Conservation (phyloP, 2,329 filamentous ascomycete genomes). For the Aspergillus spinulosporus region DNA sequence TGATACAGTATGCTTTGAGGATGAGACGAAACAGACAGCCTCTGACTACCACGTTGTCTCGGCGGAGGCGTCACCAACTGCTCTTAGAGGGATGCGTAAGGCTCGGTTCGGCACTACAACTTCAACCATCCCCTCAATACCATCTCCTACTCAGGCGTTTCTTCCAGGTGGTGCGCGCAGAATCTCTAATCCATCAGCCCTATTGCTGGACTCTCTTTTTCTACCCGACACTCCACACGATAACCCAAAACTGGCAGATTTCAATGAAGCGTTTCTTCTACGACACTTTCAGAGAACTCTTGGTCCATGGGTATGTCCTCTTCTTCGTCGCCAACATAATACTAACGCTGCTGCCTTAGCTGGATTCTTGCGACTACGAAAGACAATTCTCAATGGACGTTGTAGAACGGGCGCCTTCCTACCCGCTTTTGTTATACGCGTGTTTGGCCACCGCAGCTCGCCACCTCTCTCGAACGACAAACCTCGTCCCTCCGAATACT, state of each 20-base stretch:
- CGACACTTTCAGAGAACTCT: conserved; percentile 36
- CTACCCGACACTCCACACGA: conserved; percentile 23
- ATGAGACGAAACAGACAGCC: conserved; percentile 38
- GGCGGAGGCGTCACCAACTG: conserved; percentile 18
- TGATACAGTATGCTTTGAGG: conserved; percentile 35
- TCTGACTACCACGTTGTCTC: conserved; percentile 36
- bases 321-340: background rate
- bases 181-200: conserved; percentile 19
- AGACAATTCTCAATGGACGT: conserved; percentile 34
- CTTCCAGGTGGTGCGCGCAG: conserved; percentile 10
- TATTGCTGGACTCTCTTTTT: conserved; percentile 22
- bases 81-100: conserved; percentile 26
- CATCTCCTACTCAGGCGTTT: conserved; percentile 18
- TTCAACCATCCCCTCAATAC: conserved; percentile 23
- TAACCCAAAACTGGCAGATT: conserved; percentile 28
- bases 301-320: conserved; percentile 32
- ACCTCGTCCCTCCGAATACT: conserved; percentile 29
- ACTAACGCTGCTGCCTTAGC: conserved; percentile 24
- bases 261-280: conserved; percentile 37
- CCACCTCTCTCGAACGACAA: conserved; percentile 35
- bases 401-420: conserved; percentile 32
- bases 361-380: conserved; percentile 36
- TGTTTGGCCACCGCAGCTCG: conserved; percentile 37
- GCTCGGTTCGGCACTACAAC: conserved; percentile 29
- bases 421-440: conserved; percentile 34